Base-by-base conservation (phyloP, 768 basidiomycete species). In the Arthromyces matolae region DNA sequence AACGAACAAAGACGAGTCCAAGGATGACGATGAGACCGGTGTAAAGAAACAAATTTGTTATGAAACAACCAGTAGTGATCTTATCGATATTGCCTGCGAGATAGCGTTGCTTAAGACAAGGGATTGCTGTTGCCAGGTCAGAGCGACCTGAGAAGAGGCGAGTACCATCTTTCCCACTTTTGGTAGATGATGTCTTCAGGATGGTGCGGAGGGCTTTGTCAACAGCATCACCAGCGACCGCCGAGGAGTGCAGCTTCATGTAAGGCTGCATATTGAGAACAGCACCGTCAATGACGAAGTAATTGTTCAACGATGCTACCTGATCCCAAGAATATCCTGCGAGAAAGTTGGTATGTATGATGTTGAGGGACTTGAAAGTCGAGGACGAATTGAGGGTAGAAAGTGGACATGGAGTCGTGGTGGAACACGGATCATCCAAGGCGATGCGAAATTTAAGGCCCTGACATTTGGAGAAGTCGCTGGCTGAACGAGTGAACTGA, bases 61-160 rank as follows among this genome's bases (percentile, higher is more conserved):
- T 82, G 67, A 97, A 94, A 68, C 96, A 99, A 7, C 95, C 95
- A 5, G 96, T 92, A 0, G 93, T 86, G 61, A 96, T 75, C 69
- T 97, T 96, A 73, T 97, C 96, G 53, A 99, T 97, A 63, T 89
- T 87, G 18, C 96, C 96, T 0, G 93, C 94, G 42, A 80, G 80
- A 66, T 96, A 99, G 10, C 96, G 83, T 58, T 90, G 71, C 43
- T 77, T 75, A 43, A 99, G 75, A 66, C 96, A 99, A 8, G 81
- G 77, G 3, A 96, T 75, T 19, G 89, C 83, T 8, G 75, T 71
- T 51, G 78, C 72, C 47, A 91, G 78, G 44, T 79, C 77, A 5
- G 75, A 55, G 36, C 82, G 78, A 65, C 84, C 86, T 64, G 80
- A 83, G 63, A 99, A 95, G 24, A 93, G 72, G 37, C 87, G 82